phyloP scores from a whole-genome alignment of 2,329 filamentous ascomycete species.

The Fusarium odoratissimum region DNA sequence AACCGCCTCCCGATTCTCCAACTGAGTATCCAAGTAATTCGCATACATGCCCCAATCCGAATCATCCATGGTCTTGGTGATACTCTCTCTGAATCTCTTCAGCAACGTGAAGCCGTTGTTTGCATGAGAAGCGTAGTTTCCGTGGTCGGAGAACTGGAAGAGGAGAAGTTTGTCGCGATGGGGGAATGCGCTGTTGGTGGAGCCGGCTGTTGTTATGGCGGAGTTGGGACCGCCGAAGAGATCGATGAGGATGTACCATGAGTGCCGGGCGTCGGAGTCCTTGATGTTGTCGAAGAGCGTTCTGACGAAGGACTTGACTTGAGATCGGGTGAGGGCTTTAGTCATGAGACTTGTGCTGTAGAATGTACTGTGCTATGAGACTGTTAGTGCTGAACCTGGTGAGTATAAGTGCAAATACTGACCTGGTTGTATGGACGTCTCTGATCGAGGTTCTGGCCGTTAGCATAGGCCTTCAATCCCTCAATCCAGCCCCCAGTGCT shows the following conservation, averaged over 20 bases:
- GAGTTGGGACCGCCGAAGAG: constrained; percentile 52
- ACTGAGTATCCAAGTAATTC: constrained; percentile 55
- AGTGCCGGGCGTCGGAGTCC: constrained; percentile 15
- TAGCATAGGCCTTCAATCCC: constrained; percentile 37
- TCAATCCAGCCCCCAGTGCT: constrained; percentile 45
- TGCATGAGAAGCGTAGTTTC: constrained; percentile 45
- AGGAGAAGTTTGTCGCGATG: constrained; percentile 61
- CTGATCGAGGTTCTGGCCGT: constrained; percentile 37
- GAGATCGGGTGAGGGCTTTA: constrained; percentile 33
- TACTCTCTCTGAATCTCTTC: constrained; percentile 49
- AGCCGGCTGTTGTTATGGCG: constrained; percentile 47
- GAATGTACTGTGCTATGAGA: constrained; percentile 43
- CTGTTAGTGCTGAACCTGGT: background rate
- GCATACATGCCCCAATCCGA: constrained; percentile 55
- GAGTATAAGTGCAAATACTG: background rate
- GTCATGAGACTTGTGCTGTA: constrained; percentile 49
- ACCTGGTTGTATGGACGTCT: constrained; percentile 43
- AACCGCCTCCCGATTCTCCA: constrained; percentile 50
- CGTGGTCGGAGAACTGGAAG: constrained; percentile 61
- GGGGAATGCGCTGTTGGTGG: constrained; percentile 50
- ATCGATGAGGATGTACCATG: constrained; percentile 45
- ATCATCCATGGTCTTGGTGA: constrained; percentile 44
- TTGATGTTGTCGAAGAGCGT: constrained; percentile 37
- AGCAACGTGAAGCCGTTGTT: constrained; percentile 50
- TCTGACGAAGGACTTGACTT: constrained; percentile 38